A percentile compares a stretch with the other conserved stretches of the same genome.
Conservation (phyloP, 768 basidiomycete genomes). For the Lactifluus pinguis region DNA sequence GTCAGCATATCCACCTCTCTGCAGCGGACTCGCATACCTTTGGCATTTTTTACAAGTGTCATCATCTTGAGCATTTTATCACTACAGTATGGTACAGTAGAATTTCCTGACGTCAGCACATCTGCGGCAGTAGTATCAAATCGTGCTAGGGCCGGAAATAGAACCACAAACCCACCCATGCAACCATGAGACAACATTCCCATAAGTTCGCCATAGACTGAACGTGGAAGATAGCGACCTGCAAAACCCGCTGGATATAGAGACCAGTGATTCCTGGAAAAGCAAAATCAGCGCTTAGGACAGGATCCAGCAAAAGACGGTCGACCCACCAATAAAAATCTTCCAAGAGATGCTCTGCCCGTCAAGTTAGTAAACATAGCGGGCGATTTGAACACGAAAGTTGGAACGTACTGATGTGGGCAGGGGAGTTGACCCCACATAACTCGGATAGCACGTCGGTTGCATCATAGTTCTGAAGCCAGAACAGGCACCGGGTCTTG, state of each 20-base stretch:
- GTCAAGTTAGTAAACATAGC: background rate
- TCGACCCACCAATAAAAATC: conserved; percentile 21
- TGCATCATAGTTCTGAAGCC: conserved; percentile 38
- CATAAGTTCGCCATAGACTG: conserved; percentile 25
- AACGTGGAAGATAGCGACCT: conserved; percentile 2
- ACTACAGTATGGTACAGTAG: conserved; percentile 8
- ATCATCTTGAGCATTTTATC: conserved; percentile 9
- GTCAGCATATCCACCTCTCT: background rate
- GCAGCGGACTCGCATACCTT: background rate
- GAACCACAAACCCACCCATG: conserved; percentile 28
- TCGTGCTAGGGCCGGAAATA: background rate
- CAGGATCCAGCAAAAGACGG: background rate
- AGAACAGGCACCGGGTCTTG: conserved; percentile 41
- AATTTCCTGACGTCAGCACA: conserved; percentile 9
- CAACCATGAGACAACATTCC: conserved; percentile 33
- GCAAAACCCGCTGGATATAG: conserved; percentile 20
- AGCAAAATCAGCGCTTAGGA: background rate
- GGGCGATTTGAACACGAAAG: background rate
- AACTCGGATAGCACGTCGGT: conserved; percentile 24
- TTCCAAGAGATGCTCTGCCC: conserved; percentile 19
- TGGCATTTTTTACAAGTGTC: background rate
- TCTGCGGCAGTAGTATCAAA: background rate
- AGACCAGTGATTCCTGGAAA: conserved; percentile 24
- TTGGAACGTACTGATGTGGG: conserved; percentile 16
- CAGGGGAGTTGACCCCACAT: conserved; percentile 8